These are phyloP conservation scores for Ammopiptanthus mongolicus DNA, from an alignment of 306 rosid species.

Conservation along the genomic window DNA sequence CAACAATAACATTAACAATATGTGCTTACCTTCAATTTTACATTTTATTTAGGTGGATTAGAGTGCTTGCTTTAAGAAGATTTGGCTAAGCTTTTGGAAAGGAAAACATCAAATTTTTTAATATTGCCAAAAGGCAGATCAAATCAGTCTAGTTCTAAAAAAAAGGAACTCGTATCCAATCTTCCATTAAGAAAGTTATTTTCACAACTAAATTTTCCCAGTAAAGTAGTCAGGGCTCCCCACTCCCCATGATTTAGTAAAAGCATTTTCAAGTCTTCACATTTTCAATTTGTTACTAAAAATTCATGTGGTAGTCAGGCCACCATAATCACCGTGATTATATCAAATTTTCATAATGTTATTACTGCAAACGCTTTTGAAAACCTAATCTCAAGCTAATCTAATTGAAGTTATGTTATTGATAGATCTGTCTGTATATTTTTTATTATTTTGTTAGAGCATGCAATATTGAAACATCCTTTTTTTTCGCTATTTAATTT, in stretches of 20 bases:
- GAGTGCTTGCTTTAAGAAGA: not conserved
- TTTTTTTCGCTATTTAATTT: conserved; percentile 3
- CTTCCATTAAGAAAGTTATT: not conserved
- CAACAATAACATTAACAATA: not conserved
- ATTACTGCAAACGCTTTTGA: not conserved
- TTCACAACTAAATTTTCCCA: not conserved
- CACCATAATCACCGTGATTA: not conserved
- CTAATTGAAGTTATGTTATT: not conserved
- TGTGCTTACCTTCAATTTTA: not conserved
- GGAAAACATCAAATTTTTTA: not conserved
- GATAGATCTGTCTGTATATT: conserved; percentile 7
- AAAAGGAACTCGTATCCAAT: not conserved
- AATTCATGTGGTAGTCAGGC: not conserved
- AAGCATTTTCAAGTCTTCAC: conserved; percentile 6
- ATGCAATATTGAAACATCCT: not conserved
- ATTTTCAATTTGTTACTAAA: not conserved
- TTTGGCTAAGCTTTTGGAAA: not conserved
- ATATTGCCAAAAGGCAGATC: conserved; percentile 8
- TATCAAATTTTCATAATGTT: not conserved
- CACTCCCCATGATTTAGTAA: not conserved
- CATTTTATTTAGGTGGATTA: not conserved
- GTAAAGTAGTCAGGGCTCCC: not conserved
- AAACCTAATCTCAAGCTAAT: conserved; percentile 12
- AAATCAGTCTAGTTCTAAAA: not conserved
- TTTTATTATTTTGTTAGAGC: not conserved